Evolutionary conservation across 2,329 filamentous ascomycete species (phyloP), one percentile per base, ranked within the genome.

Genomic region (Beauveria rudraprayagi): DNA sequence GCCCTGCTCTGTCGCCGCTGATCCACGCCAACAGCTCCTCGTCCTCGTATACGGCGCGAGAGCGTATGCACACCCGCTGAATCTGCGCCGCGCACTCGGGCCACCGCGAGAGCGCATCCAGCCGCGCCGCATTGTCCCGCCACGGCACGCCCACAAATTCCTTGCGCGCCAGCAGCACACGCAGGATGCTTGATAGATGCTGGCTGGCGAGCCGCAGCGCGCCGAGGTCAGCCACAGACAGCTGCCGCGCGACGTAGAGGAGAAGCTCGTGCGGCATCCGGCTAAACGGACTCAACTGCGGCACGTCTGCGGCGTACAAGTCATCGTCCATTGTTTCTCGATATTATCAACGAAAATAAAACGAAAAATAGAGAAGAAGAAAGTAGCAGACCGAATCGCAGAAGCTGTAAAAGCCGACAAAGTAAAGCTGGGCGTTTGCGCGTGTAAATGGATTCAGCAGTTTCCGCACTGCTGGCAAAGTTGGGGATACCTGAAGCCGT

Each of bases 21-120:
- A 3, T 0, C 55, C 55, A 56, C 30, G 55, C 55, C 44, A 50
- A 19, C 22, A 50, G 30, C 55, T 58, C 55, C 46, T 58, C 55
- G 55, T 58, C 55, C 30, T 41, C 55, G 46, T 58, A 58, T n/a
- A 58, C 44, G 55, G 43, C 44, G 44, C 55, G 46, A 16, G 55
- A 58, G 30, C 30, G 7, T 19, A 58, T 16, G 55, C 55, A 46
- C 46, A 58, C 55, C 14, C 7, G 17, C 30, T 71, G 70, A 67
- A 82, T 76, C 62, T 71, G 72, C 48, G 67, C 67, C 56, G 75
- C 73, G 37, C 80, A 73, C 6, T 73, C 75, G 44, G 75, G 71
- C 63, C 79, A 72, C 57, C 69, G 67, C 17, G 79, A 76, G 61
- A 82, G 78, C 54, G 69, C 70, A 61, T 76, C 72, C 22, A 82